A percentile compares a stretch with the other conserved stretches of the same genome.
These are phyloP conservation scores for Tuber microsphaerosporum DNA, from an alignment of 495 filamentous ascomycete genomes.

Conservation along the genomic window DNA sequence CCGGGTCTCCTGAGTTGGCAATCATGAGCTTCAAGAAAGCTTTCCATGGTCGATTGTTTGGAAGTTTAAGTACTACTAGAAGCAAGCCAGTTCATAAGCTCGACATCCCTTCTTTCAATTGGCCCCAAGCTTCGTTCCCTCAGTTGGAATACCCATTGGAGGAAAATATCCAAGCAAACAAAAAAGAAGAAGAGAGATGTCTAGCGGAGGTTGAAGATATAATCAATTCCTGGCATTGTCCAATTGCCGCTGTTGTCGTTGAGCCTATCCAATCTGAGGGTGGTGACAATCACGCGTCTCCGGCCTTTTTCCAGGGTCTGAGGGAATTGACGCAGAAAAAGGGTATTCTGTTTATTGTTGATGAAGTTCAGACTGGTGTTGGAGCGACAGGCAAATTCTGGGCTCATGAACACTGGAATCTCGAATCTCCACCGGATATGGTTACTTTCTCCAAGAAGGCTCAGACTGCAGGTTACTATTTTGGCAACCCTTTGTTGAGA, in stretches of 20 bases:
- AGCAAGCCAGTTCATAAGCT: conserved; percentile 98
- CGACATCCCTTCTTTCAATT: conserved; percentile 96
- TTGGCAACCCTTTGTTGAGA: conserved; percentile 73
- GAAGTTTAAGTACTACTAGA: conserved; percentile 82
- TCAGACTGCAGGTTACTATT: conserved; percentile 97
- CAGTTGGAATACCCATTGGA: conserved; percentile 84
- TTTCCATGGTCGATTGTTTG: conserved; percentile 96
- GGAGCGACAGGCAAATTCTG: conserved; percentile 96
- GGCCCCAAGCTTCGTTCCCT: conserved; percentile 94
- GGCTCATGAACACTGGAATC: conserved; percentile 97
- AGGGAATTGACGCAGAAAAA: conserved; percentile 79
- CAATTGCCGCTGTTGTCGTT: conserved; percentile 82
- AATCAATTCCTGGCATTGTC: conserved; percentile 67
- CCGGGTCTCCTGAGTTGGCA: conserved; percentile 74
- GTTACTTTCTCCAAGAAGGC: conserved; percentile 99
- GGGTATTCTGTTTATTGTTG: conserved; percentile 86
- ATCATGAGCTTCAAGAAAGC: conserved; percentile 89
- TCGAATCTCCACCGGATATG: conserved; percentile 83
- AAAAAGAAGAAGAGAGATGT: conserved; percentile 71
- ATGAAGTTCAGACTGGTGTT: conserved; percentile 96
- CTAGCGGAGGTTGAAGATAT: conserved; percentile 83
- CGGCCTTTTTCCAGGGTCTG: conserved; percentile 83
- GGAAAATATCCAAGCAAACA: conserved; percentile 73
- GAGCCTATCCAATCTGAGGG: conserved; percentile 98
- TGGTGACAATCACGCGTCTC: conserved; percentile 95